Conservation (phyloP, 139 green algal species). For the Zygnema cylindricum region DNA sequence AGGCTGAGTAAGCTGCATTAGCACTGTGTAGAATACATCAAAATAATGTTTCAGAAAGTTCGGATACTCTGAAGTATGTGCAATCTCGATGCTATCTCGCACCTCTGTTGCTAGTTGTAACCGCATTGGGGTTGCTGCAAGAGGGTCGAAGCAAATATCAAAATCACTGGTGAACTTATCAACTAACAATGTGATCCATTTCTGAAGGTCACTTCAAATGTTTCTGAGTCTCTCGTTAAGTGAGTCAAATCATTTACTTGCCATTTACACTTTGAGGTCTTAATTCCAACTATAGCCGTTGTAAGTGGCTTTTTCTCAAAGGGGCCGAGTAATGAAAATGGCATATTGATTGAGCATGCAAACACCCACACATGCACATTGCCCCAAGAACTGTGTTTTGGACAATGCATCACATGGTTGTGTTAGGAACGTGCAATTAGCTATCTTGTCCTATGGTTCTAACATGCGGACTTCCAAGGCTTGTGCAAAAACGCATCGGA, state of each 20-base stretch:
- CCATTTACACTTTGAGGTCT: background rate
- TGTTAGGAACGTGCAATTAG: too few relatives aligned
- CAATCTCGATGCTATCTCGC: conserved; percentile 75
- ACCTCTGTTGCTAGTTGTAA: conserved; percentile 70
- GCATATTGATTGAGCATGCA: too few relatives aligned
- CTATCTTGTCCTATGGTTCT: too few relatives aligned
- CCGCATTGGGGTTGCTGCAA: conserved; percentile 65
- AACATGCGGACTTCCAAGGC: too few relatives aligned
- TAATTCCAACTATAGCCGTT: background rate
- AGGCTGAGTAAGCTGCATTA: conserved; percentile 61
- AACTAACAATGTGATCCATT: conserved; percentile 15
- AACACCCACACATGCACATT: too few relatives aligned
- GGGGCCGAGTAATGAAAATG: too few relatives aligned
- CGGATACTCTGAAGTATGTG: conserved; percentile 69
- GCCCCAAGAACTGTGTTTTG: too few relatives aligned
- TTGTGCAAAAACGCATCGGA: too few relatives aligned
- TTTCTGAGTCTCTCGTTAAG: conserved; percentile 21
- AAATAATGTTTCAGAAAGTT: conserved; percentile 73
- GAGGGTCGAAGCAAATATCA: conserved; percentile 3
- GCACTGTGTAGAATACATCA: conserved; percentile 65
- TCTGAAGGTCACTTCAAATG: background rate
- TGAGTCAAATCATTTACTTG: background rate
- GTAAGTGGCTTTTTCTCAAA: conserved; percentile 29
- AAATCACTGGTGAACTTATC: conserved; percentile 22
- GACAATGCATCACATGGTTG: too few relatives aligned